Evolutionary conservation across 306 rosid genomes (phyloP).

Genomic region (Sechiopsis laciniata): DNA sequence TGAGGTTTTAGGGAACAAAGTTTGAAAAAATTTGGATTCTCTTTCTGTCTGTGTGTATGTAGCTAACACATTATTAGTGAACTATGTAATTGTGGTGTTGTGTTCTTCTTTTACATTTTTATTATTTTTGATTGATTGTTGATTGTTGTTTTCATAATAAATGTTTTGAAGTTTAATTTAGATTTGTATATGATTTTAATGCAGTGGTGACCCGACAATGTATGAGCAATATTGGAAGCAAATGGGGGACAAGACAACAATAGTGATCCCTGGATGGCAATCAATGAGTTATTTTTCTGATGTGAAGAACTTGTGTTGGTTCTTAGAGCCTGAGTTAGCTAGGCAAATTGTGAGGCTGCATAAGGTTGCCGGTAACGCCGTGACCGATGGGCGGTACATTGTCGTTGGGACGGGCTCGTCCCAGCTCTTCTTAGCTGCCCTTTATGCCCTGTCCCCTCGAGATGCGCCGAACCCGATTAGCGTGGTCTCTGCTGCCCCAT

Average conservation of each 20-base stretch:
- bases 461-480: slow-evolving; percentile 46
- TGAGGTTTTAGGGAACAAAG: not conserved
- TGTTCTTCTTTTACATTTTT: no score
- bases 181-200: not conserved
- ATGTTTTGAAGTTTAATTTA: not conserved
- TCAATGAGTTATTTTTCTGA: slow-evolving; percentile 74
- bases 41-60: no score
- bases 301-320: slow-evolving; percentile 60
- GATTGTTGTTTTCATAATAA: no score
- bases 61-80: no score
- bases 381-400: slow-evolving; percentile 55
- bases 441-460: slow-evolving; percentile 60
- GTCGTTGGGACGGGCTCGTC: slow-evolving; percentile 96
- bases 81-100: no score
- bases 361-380: slow-evolving; percentile 68
- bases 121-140: no score
- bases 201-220: slow-evolving; percentile 89
- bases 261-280: slow-evolving; percentile 74
- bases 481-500: slow-evolving; percentile 69
- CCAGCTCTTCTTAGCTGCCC: slow-evolving; percentile 74
- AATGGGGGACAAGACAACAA: slow-evolving; percentile 52
- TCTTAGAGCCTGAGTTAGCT: slow-evolving; percentile 60
- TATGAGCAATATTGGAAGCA: slow-evolving; percentile 62
- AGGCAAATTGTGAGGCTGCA: slow-evolving; percentile 63
- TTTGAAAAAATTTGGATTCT: not conserved